Evolutionary conservation across 345 rosid genomes (phyloP).

Genomic region (Rhizophora apiculata): DNA sequence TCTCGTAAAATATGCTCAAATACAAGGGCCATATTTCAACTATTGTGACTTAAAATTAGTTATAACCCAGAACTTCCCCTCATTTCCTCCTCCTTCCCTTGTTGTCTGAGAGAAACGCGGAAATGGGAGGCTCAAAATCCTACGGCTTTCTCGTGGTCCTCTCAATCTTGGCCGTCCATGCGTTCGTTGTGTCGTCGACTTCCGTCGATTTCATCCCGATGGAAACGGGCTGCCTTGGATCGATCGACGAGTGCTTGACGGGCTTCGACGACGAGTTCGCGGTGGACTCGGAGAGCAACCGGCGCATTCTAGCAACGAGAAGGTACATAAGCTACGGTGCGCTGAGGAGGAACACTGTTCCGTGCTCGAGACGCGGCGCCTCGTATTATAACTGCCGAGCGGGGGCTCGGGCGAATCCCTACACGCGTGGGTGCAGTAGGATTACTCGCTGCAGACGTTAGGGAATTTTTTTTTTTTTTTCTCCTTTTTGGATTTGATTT

Average conservation of each 20-base stretch:
- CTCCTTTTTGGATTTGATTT: background rate
- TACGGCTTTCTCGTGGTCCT: slow-evolving; percentile 21
- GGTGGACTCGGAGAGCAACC: slow-evolving; percentile 28
- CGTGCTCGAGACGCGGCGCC: slow-evolving; percentile 34
- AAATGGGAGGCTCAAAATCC: slow-evolving; percentile 30
- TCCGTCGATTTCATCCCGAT: slow-evolving; percentile 37
- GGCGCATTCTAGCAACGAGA: slow-evolving; percentile 18
- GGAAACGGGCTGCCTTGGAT: slow-evolving; percentile 31
- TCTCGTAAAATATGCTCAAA: background rate
- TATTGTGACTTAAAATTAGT: background rate
- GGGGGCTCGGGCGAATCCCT: slow-evolving; percentile 36
- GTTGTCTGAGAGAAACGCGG: background rate
- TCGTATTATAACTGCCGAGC: slow-evolving; percentile 33
- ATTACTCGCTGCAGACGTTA: slow-evolving; percentile 28
- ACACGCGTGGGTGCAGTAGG: slow-evolving; percentile 28
- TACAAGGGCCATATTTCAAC: background rate
- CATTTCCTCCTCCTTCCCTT: too few relatives aligned
- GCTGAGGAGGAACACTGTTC: slow-evolving; percentile 33
- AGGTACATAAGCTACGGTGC: slow-evolving; percentile 37
- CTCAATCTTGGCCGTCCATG: slow-evolving; percentile 45
- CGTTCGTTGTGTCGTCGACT: slow-evolving; percentile 23
- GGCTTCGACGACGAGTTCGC: slow-evolving; percentile 24
- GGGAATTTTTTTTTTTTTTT: background rate
- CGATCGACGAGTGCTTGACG: slow-evolving; percentile 30
- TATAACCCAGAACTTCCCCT: background rate